These are phyloP conservation scores for Trichomonascaceae sp. DNA, from an alignment of 1,139 yeast species.

Conservation along the genomic window DNA sequence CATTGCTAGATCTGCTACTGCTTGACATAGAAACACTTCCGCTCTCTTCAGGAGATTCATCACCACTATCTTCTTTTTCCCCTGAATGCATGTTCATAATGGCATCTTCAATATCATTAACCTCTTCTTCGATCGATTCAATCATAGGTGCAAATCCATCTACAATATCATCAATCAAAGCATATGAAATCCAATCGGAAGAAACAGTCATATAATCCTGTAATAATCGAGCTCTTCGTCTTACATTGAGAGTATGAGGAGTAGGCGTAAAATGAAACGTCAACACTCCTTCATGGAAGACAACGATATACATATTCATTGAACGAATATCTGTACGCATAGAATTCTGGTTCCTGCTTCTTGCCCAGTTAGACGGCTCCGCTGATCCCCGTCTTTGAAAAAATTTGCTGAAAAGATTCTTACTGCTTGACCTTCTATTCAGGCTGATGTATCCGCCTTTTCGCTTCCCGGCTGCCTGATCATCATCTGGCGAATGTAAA, in stretches of 20 bases:
- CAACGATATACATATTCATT: constrained; percentile 85
- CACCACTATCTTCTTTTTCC: constrained; percentile 39
- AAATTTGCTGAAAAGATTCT: constrained; percentile 4
- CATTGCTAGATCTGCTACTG: constrained; percentile 36
- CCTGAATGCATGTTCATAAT: constrained; percentile 81
- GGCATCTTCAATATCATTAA: constrained; percentile 85
- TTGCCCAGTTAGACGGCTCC: constrained; percentile 7
- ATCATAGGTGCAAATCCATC: constrained; percentile 97
- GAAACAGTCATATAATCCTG: constrained; percentile 85
- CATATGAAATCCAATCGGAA: constrained; percentile 96
- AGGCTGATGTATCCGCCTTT: constrained; percentile 8
- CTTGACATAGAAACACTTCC: constrained; percentile 15
- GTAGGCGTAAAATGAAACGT: constrained; percentile 94
- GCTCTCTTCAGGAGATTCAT: constrained; percentile 28
- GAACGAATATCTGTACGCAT: constrained; percentile 61
- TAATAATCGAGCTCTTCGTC: constrained; percentile 83
- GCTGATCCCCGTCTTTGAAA: constrained; percentile 6
- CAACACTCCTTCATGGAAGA: constrained; percentile 82
- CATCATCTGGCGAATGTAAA: constrained; percentile 1
- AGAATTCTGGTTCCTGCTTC: constrained; percentile 5
- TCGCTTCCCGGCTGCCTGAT: constrained; percentile 11
- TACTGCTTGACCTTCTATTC: not conserved
- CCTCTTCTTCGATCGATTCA: constrained; percentile 84
- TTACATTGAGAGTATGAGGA: constrained; percentile 92
- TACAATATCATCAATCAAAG: constrained; percentile 91